Evolutionary conservation across 768 basidiomycete species (phyloP), one percentile per base, ranked within the genome.

Genomic region (Trametes meyenii): DNA sequence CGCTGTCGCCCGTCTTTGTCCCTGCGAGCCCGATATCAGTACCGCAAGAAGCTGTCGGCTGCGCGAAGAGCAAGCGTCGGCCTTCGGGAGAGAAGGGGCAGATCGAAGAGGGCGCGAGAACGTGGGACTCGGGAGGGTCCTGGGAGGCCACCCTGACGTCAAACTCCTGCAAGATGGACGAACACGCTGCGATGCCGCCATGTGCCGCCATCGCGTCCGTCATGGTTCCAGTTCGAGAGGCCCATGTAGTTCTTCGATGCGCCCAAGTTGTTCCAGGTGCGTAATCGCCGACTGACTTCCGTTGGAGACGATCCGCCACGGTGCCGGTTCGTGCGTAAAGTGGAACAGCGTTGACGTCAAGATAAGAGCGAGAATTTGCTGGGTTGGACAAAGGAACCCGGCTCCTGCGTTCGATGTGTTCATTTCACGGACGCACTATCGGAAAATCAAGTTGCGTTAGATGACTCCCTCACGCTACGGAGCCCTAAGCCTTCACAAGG

Each of bases 331-430:
- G 19, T 23, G 43, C 26, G 17, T 33, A 33, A 33, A 26, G 39
- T 48, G 42, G 36, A n/a, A 58, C 33, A 23, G 17, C 36, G 12
- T 49, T 58, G 57, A 58, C 57, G 57, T 58, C 57, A 58, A 58
- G 49, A 58, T 58, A 51, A 19, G 39, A 16, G n/a, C 11, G 35
- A 21, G 51, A 7, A 50, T 11, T 10, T 19, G 10, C 29, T 33
- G 29, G 29, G 8, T 33, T 8, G 29, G 29, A 33, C 29, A 33
- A 33, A 33, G 29, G 29, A 33, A 33, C 29, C 29, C 8, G 4
- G 29, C 29, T 33, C 29, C 29, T 33, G 29, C 8, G 29, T 33
- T 33, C 29, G 29, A 33, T 33, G 29, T 33, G 29, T 33, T 33
- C 29, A 33, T 3, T 33, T 33, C 29, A 8, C 8, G 8, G 29